A percentile compares a stretch with the other conserved stretches of the same genome.
phyloP scores from a whole-genome alignment of 805 yeast genomes.

The Kuraishia hungarica region DNA sequence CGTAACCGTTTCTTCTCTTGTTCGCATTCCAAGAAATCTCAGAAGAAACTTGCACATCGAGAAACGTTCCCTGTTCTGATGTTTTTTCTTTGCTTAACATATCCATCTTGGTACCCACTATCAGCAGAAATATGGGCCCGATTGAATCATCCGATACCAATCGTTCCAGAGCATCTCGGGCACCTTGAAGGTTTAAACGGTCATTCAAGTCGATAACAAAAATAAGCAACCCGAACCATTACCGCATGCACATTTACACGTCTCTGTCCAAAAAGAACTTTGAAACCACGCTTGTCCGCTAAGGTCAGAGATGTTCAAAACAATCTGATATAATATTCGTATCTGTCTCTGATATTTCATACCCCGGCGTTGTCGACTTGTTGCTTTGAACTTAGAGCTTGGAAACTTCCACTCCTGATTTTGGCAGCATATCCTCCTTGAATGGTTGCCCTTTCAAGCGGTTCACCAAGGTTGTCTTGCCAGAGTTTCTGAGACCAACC shows the following conservation, averaged over 20 bases:
- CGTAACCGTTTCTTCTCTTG: background rate
- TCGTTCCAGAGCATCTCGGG: conserved; percentile 14
- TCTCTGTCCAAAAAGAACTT: conserved; percentile 13
- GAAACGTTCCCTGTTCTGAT: background rate
- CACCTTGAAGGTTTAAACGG: conserved; percentile 13
- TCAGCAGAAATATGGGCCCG: conserved; percentile 14
- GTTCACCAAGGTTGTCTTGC: conserved; percentile 11
- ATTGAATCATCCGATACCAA: conserved; percentile 11
- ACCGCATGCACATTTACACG: conserved; percentile 1
- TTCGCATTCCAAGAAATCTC: background rate
- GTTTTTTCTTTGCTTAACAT: background rate
- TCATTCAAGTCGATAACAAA: conserved; percentile 22
- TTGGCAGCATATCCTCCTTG: background rate
- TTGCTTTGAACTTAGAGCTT: background rate
- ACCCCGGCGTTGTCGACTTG: background rate
- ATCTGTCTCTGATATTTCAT: too few species aligned
- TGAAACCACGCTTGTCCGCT: conserved; percentile 22
- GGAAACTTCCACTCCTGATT: background rate
- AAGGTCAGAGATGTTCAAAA: conserved; percentile 17
- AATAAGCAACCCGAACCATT: conserved; percentile 12
- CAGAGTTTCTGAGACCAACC: conserved; percentile 21
- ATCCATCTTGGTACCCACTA: conserved; percentile 22
- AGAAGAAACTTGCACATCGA: background rate
- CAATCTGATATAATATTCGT: background rate
- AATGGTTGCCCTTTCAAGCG: background rate